Evolutionary conservation across 208 protist species (phyloP).

Genomic region (Leishmania turanica): DNA sequence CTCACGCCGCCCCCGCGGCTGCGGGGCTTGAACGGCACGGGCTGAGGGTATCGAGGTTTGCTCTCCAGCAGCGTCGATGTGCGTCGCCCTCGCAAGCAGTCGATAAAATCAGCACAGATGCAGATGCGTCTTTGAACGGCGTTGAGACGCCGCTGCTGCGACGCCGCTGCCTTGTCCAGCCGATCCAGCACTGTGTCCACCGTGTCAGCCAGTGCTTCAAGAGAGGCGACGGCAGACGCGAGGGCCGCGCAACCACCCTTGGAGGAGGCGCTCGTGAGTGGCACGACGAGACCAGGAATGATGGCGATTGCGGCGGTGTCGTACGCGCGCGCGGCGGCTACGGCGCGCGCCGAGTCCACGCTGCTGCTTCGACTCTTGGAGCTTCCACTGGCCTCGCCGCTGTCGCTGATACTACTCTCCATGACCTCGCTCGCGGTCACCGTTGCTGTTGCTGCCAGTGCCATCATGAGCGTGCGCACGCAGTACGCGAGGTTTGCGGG

Average conservation of each 20-base stretch:
- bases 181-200: conserved; percentile 28
- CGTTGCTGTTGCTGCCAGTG: not conserved
- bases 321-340: conserved; percentile 4
- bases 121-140: conserved; percentile 16
- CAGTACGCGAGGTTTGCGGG: too few relatives aligned
- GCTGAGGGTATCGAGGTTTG: conserved; percentile 23
- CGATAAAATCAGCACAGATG: conserved; percentile 13
- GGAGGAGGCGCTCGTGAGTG: conserved; percentile 18
- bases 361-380: conserved; percentile 15
- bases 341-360: conserved; percentile 11
- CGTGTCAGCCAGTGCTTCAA: conserved; percentile 17
- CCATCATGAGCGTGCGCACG: not conserved
- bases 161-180: conserved; percentile 8
- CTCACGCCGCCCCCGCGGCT: too few relatives aligned
- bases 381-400: not conserved
- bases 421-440: not conserved
- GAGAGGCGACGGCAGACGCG: conserved; percentile 22
- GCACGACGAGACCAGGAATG: conserved; percentile 30
- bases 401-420: not conserved
- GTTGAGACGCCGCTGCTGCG: conserved; percentile 7
- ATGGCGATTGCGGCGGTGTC: conserved; percentile 26
- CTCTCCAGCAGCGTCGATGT: conserved; percentile 21
- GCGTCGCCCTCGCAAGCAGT: conserved; percentile 5
- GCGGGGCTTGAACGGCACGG: not conserved
- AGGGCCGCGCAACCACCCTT: conserved; percentile 22